Base-by-base conservation (phyloP, 225 moss, liverwort and hornwort genomes). In the Rhytidiadelphus loreus region DNA sequence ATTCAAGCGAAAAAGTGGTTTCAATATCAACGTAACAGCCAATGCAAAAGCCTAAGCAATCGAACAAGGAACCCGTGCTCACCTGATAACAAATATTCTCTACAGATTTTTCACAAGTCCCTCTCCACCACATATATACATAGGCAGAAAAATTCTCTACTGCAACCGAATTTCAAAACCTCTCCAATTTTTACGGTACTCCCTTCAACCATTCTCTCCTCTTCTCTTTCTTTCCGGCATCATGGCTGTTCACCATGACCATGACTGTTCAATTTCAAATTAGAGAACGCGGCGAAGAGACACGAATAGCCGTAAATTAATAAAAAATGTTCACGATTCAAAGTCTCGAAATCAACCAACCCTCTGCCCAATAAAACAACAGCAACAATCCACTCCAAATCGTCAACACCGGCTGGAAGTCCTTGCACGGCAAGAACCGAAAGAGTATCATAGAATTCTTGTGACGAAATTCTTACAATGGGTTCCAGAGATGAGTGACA, bases 221-320 rank as follows among this genome's bases (percentile, higher is more conserved):
- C 57, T 26, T n/a, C 35, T 37, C 22, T 50, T 20, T 26, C 35
- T 26, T 55, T 74, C 86, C 77, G 29, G 68, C 61, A 80, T 71
- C 84, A 84, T 65, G 82, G 87, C 90, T 89, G 50, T 92, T 90
- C 90, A 87, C 87, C 84, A 46, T 35, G 80, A 83, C 77, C 84
- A 89, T 84, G 90, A 89, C 91, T 83, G 88, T 91, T 91, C 92
- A 87, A 89, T 83, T 65, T 61, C 44, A 88, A 76, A 44, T 37
- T 35, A 32, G 13, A 53, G 26, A 44, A 63, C 68, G 80, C 66
- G 80, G 66, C 86, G 91, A 91, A 91, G 77, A 73, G 87, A 73
- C 89, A 83, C 82, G 63, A 33, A 82, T 87, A 84, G 80, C 55
- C 63, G 74, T 68, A 6, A 55, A 39, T 50, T n/a, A 21, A 48